A percentile compares a stretch with the other conserved stretches of the same genome.
phyloP scores from a whole-genome alignment of 2,329 filamentous ascomycete genomes.

The Diplocarpon rosae region DNA sequence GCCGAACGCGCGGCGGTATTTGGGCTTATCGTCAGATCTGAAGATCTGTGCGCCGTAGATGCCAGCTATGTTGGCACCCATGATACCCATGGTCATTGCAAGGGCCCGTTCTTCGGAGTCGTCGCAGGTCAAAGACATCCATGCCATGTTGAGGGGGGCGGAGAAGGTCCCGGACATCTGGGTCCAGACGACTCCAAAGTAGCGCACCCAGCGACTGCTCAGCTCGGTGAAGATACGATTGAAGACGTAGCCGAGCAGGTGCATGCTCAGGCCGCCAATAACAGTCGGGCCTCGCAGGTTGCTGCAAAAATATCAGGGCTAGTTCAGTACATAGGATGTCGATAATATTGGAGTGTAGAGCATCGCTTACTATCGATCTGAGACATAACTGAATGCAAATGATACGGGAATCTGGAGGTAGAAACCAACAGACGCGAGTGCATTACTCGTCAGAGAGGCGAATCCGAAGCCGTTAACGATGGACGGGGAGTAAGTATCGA shows the following conservation, averaged over 20 bases:
- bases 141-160: slow-evolving; percentile 3
- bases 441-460: slow-evolving; percentile 21
- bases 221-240: slow-evolving; percentile 6
- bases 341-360: too few species aligned
- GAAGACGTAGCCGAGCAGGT: slow-evolving; percentile 5
- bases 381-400: slow-evolving; percentile 9
- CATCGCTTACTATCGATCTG: slow-evolving; percentile 4
- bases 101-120: slow-evolving; percentile 5
- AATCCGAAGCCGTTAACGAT: slow-evolving; percentile 21
- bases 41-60: slow-evolving; percentile 24
- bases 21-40: slow-evolving; percentile 15
- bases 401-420: slow-evolving; percentile 12
- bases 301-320: too few species aligned
- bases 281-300: slow-evolving; percentile 5
- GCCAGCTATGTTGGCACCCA: slow-evolving; percentile 19
- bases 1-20: slow-evolving; percentile 8
- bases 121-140: slow-evolving; percentile 4
- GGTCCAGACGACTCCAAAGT: slow-evolving; percentile 6
- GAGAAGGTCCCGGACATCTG: slow-evolving; percentile 4
- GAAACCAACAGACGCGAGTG: slow-evolving; percentile 20
- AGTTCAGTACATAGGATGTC: too few species aligned
- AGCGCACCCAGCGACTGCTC: not conserved
- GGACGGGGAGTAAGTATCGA: slow-evolving; percentile 26
- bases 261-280: slow-evolving; percentile 1
- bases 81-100: slow-evolving; percentile 12